phyloP scores from a whole-genome alignment of 2,329 filamentous ascomycete genomes.

The Colletotrichum salicis region DNA sequence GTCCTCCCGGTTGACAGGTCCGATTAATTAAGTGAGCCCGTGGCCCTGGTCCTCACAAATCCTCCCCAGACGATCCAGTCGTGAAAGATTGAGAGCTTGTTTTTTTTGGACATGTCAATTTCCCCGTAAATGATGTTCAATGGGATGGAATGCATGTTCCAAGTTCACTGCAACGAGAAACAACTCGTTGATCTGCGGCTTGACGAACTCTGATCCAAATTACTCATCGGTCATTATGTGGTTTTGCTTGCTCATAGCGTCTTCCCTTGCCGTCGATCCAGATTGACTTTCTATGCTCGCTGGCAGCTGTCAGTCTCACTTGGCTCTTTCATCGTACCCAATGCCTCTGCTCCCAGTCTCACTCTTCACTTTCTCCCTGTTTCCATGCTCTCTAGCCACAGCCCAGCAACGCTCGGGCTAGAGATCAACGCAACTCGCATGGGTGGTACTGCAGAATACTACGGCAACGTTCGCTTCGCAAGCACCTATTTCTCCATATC shows the following conservation, averaged over 20 bases:
- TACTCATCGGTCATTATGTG: background rate
- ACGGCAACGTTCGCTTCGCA: slow-evolving; percentile 4
- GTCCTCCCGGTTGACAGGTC: background rate
- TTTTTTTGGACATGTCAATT: background rate
- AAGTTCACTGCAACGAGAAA: background rate
- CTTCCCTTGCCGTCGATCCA: slow-evolving; percentile 28
- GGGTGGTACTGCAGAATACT: slow-evolving; percentile 1
- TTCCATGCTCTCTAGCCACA: background rate
- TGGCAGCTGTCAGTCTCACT: background rate
- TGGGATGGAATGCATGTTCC: background rate
- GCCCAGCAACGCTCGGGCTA: background rate
- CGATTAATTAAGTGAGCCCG: slow-evolving; percentile 18
- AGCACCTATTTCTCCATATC: background rate
- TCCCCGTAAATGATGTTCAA: background rate
- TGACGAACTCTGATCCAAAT: background rate
- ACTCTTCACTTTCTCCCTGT: background rate
- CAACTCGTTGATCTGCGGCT: background rate
- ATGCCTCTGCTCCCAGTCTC: background rate
- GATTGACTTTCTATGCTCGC: background rate
- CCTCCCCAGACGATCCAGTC: slow-evolving; percentile 5
- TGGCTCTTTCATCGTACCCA: slow-evolving; percentile 11
- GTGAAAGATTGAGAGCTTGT: background rate
- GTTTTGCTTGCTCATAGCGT: slow-evolving; percentile 1
- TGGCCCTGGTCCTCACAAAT: background rate
- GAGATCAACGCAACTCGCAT: background rate